Evolutionary conservation across 2,329 filamentous ascomycete genomes (phyloP).

Genomic region (Pseudogymnoascus sp.): DNA sequence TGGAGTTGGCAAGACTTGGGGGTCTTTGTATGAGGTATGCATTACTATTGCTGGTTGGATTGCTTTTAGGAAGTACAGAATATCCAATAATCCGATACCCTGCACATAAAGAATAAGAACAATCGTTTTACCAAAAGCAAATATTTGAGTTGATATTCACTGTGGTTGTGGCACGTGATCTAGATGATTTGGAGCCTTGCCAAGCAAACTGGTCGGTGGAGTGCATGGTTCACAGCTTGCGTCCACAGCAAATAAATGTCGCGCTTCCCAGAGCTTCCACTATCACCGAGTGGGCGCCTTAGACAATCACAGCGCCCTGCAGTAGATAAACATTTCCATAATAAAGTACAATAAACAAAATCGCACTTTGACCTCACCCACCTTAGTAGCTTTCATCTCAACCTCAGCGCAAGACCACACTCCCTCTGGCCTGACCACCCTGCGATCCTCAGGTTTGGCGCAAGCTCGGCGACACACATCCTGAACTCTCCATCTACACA

Average conservation of each 20-base stretch:
- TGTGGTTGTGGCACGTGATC: neutral
- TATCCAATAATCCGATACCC: constrained; percentile 3
- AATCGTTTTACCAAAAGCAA: neutral
- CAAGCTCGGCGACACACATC: neutral
- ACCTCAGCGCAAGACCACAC: neutral
- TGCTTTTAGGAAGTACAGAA: neutral
- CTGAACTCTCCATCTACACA: constrained; percentile 1
- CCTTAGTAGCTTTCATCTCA: constrained; percentile 1
- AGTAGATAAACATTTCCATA: constrained; percentile 8
- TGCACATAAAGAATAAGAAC: constrained; percentile 4
- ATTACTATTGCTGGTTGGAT: constrained; percentile 7
- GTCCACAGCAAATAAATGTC: constrained; percentile 11
- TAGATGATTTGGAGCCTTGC: neutral
- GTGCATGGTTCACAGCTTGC: constrained; percentile 3
- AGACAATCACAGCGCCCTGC: constrained; percentile 1
- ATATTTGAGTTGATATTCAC: neutral
- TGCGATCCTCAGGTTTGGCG: constrained; percentile 12
- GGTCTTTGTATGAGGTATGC: constrained; percentile 12
- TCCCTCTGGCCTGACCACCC: neutral
- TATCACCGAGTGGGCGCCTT: neutral
- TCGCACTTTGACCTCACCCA: neutral
- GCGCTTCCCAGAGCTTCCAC: constrained; percentile 4
- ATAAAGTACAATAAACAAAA: constrained; percentile 5
- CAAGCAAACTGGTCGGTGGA: neutral
- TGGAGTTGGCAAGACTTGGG: constrained; percentile 17